Conservation (phyloP, 805 yeast genomes). For the Candida germanica region DNA sequence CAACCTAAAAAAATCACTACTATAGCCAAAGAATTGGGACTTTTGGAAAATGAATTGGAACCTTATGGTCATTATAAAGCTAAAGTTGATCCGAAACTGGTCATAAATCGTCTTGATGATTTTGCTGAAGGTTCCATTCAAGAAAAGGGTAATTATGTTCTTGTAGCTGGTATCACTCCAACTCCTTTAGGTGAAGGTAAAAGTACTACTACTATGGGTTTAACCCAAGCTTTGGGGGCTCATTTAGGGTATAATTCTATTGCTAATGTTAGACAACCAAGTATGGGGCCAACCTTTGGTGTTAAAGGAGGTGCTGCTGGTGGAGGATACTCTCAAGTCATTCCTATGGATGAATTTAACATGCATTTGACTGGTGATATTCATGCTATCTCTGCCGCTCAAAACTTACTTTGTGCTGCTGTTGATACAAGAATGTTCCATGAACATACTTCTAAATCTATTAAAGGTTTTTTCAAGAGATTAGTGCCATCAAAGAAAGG, state of each 20-base stretch:
- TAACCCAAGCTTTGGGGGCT: conserved; percentile 96
- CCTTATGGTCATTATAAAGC: conserved; percentile 89
- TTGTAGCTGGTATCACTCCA: conserved; percentile 97
- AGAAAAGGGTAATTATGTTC: conserved; percentile 78
- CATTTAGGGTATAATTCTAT: conserved; percentile 77
- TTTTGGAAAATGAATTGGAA: conserved; percentile 75
- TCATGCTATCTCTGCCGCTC: conserved; percentile 93
- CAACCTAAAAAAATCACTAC: conserved; percentile 75
- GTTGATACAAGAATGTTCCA: conserved; percentile 97
- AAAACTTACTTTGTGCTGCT: conserved; percentile 92
- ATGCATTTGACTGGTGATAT: conserved; percentile 97
- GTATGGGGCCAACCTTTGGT: conserved; percentile 99
- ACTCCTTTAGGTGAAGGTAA: conserved; percentile 98
- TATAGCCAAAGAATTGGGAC: conserved; percentile 81
- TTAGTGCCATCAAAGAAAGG: conserved; percentile 87
- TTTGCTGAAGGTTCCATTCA: conserved; percentile 62
- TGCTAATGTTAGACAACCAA: conserved; percentile 96
- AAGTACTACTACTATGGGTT: conserved; percentile 92
- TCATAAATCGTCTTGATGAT: conserved; percentile 46
- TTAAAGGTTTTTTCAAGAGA: conserved; percentile 76
- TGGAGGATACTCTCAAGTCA: conserved; percentile 96
- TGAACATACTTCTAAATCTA: conserved; percentile 78
- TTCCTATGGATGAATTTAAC: conserved; percentile 98
- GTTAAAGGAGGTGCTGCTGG: conserved; percentile 99
- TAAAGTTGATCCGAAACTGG: conserved; percentile 57